Conservation (phyloP, 2,329 filamentous ascomycete genomes). For the Fusarium setosum region DNA sequence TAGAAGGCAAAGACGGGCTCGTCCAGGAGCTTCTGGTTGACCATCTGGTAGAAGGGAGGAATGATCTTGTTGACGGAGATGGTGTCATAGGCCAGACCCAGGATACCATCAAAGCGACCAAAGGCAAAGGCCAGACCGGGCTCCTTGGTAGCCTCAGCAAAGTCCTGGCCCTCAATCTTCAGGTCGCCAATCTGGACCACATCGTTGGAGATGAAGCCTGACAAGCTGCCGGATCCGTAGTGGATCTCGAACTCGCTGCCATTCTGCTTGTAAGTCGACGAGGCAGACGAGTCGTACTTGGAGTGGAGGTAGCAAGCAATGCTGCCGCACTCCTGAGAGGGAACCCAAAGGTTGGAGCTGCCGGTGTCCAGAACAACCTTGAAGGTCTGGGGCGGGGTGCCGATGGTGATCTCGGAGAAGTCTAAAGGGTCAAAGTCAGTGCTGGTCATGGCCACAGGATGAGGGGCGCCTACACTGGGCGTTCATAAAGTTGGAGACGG, state of each 20-base stretch:
- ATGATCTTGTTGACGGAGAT: conserved; percentile 97
- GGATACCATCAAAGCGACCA: conserved; percentile 95
- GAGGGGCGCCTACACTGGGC: conserved; percentile 83
- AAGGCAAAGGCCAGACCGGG: conserved; percentile 98
- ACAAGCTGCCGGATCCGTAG: conserved; percentile 95
- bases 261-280: conserved; percentile 93
- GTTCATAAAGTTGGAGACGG: conserved; percentile 97
- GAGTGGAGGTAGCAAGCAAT: conserved; percentile 98
- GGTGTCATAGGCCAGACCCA: conserved; percentile 93
- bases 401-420: conserved; percentile 96
- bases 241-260: conserved; percentile 91
- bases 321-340: conserved; percentile 87
- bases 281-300: conserved; percentile 93
- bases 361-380: conserved; percentile 99
- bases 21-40: conserved; percentile 89
- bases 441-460: background rate
- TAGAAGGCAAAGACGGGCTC: conserved; percentile 98
- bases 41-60: conserved; percentile 96
- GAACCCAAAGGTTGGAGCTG: conserved; percentile 99
- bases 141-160: conserved; percentile 95
- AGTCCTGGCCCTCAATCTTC: conserved; percentile 88
- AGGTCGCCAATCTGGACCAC: conserved; percentile 88
- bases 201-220: conserved; percentile 93
- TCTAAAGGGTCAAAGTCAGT: conserved; percentile 64
- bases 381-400: conserved; percentile 92